Evolutionary conservation across 179 eudicot species (phyloP).

Genomic region (Monotropa hypopitys): DNA sequence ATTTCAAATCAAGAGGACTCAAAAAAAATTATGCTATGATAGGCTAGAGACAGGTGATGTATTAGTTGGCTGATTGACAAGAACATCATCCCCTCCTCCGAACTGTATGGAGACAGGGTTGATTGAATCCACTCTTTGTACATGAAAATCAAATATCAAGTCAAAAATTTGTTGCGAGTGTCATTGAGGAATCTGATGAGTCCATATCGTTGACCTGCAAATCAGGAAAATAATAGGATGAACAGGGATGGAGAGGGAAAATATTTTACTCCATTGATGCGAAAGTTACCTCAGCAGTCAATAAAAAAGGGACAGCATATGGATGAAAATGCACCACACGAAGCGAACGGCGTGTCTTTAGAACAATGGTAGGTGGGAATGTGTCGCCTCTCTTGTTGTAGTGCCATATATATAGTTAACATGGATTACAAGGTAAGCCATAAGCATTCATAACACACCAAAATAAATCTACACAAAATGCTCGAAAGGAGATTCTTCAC

Average conservation of each 20-base stretch:
- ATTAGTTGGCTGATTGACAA: slow-evolving; percentile 11
- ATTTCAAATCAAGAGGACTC: too few species aligned
- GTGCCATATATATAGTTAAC: slow-evolving; percentile 67
- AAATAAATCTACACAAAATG: neutral
- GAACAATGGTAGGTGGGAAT: slow-evolving; percentile 48
- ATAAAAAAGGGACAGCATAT: slow-evolving; percentile 57
- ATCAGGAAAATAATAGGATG: slow-evolving; percentile 6
- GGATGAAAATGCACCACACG: slow-evolving; percentile 89
- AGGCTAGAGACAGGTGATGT: slow-evolving; percentile 23
- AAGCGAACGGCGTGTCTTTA: slow-evolving; percentile 69
- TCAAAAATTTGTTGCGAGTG: slow-evolving; percentile 79
- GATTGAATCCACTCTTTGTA: too few species aligned
- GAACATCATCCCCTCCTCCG: slow-evolving; percentile 14
- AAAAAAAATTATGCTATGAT: too few species aligned
- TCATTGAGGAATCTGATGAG: slow-evolving; percentile 79
- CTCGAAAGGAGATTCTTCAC: slow-evolving; percentile 21
- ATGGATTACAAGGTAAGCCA: slow-evolving; percentile 6
- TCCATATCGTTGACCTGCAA: slow-evolving; percentile 90
- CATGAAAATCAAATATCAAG: too few species aligned
- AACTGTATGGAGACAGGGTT: slow-evolving; percentile 18
- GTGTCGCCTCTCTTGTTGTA: slow-evolving; percentile 61
- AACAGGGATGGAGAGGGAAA: neutral
- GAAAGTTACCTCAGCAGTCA: slow-evolving; percentile 36
- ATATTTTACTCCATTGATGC: neutral
- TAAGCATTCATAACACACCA: neutral